These are phyloP conservation scores for Pholiota microspora DNA, from an alignment of 768 basidiomycete genomes.

Conservation along the genomic window DNA sequence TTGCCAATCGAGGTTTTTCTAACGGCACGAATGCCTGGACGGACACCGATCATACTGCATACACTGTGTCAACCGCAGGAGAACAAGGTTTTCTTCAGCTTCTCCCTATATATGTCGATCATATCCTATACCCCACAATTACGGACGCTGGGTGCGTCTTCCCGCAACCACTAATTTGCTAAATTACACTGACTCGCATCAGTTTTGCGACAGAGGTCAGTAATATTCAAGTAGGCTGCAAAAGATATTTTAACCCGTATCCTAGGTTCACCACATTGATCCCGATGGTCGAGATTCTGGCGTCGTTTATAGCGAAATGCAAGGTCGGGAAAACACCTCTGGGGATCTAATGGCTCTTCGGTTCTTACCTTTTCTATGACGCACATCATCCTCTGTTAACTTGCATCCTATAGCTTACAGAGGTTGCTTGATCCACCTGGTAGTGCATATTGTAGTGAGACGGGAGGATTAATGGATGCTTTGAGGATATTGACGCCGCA, in stretches of 20 bases:
- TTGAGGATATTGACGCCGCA: conserved; percentile 82
- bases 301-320: conserved; percentile 97
- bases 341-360: conserved; percentile 86
- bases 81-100: conserved; percentile 87
- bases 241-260: not conserved
- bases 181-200: not conserved
- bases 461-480: conserved; percentile 93
- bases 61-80: conserved; percentile 95
- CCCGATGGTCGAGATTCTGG: conserved; percentile 88
- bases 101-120: conserved; percentile 90
- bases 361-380: conserved; percentile 35
- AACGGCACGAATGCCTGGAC: conserved; percentile 98
- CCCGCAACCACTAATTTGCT: too few relatives aligned
- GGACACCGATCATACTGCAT: conserved; percentile 91
- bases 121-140: conserved; percentile 94
- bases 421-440: conserved; percentile 74
- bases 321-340: conserved; percentile 91
- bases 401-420: conserved; percentile 55
- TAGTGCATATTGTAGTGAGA: conserved; percentile 94
- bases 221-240: conserved; percentile 11
- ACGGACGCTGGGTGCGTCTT: conserved; percentile 75
- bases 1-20: conserved; percentile 93
- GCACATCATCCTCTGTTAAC: not conserved
- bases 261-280: conserved; percentile 91
- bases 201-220: conserved; percentile 60